These are phyloP conservation scores for Tothia fuscella DNA, from an alignment of 2,329 filamentous ascomycete species.

Conservation along the genomic window DNA sequence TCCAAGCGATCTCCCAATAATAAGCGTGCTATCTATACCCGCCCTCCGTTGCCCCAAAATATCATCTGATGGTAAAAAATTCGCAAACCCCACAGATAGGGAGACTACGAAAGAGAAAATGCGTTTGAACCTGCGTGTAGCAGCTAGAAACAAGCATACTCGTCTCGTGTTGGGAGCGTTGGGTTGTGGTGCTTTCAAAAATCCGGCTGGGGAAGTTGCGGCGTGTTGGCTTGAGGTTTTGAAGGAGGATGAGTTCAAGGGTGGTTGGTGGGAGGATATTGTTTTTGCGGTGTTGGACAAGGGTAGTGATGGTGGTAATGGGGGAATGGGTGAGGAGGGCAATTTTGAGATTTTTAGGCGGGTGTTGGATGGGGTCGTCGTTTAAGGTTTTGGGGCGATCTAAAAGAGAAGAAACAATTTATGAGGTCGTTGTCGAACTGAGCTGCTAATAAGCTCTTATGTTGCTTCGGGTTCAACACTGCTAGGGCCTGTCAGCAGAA, in stretches of 20 bases:
- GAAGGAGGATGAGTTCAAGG: constrained; percentile 44
- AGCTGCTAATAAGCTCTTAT: too few relatives aligned
- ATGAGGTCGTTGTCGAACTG: too few relatives aligned
- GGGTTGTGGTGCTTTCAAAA: constrained; percentile 55
- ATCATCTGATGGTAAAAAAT: constrained; percentile 11
- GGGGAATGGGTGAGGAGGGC: constrained; percentile 27
- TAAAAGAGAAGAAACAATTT: too few relatives aligned
- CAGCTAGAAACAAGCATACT: constrained; percentile 43
- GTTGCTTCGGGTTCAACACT: too few relatives aligned
- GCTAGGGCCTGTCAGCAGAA: too few relatives aligned
- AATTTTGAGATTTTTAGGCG: constrained; percentile 39
- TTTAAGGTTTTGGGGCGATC: too few relatives aligned
- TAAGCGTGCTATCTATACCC: constrained; percentile 42
- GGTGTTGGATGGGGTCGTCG: constrained; percentile 12
- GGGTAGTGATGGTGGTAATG: constrained; percentile 14
- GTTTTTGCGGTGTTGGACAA: constrained; percentile 50
- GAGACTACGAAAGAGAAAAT: constrained; percentile 51
- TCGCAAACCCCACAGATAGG: constrained; percentile 28
- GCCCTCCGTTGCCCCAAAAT: constrained; percentile 22
- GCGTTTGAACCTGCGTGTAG: constrained; percentile 46
- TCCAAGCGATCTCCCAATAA: constrained; percentile 47
- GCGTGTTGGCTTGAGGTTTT: constrained; percentile 51
- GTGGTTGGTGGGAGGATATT: constrained; percentile 52
- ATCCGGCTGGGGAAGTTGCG: constrained; percentile 51
- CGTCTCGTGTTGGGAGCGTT: constrained; percentile 55